Evolutionary conservation across 129 eudicot species (phyloP).

Genomic region (Chrysanthemum lavandulifolium): DNA sequence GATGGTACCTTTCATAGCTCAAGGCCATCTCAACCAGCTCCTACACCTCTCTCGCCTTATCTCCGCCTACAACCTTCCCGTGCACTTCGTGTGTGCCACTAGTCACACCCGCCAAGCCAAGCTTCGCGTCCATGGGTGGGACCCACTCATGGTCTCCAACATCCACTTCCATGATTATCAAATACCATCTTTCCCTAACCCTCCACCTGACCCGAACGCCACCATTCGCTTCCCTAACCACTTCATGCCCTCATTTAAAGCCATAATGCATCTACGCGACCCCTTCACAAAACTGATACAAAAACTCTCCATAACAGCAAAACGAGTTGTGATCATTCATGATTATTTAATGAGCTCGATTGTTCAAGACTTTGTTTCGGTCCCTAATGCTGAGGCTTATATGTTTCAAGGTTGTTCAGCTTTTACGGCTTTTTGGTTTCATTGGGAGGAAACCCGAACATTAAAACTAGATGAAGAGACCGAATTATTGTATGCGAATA

Average conservation of each 20-base stretch:
- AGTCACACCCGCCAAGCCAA: slow-evolving; percentile 62
- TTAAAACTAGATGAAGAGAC: slow-evolving; percentile 18
- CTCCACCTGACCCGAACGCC: slow-evolving; percentile 48
- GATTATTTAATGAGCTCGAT: slow-evolving; percentile 44
- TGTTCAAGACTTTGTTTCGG: slow-evolving; percentile 27
- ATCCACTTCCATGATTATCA: slow-evolving; percentile 69
- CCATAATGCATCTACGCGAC: slow-evolving; percentile 41
- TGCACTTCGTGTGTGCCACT: slow-evolving; percentile 60
- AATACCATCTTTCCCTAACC: slow-evolving; percentile 39
- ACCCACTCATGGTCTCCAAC: slow-evolving; percentile 24
- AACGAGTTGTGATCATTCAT: slow-evolving; percentile 31
- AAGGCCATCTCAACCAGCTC: slow-evolving; percentile 85
- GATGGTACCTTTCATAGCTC: slow-evolving; percentile 68
- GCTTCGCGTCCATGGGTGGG: slow-evolving; percentile 45
- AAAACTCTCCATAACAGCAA: slow-evolving; percentile 18
- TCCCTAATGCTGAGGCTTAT: slow-evolving; percentile 32
- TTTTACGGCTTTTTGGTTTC: slow-evolving; percentile 35
- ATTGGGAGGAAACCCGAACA: slow-evolving; percentile 30
- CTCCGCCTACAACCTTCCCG: slow-evolving; percentile 52
- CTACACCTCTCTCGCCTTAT: slow-evolving; percentile 76
- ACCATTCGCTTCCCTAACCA: slow-evolving; percentile 51
- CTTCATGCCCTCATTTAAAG: slow-evolving; percentile 40
- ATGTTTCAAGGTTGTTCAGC: slow-evolving; percentile 38
- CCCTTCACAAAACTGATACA: slow-evolving; percentile 23
- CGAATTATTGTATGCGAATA: not conserved